Percentiles rank a stretch among this genome's conserved stretches.
Evolutionary conservation across 306 rosid species (phyloP).

Genomic region (Fagus sylvatica): DNA sequence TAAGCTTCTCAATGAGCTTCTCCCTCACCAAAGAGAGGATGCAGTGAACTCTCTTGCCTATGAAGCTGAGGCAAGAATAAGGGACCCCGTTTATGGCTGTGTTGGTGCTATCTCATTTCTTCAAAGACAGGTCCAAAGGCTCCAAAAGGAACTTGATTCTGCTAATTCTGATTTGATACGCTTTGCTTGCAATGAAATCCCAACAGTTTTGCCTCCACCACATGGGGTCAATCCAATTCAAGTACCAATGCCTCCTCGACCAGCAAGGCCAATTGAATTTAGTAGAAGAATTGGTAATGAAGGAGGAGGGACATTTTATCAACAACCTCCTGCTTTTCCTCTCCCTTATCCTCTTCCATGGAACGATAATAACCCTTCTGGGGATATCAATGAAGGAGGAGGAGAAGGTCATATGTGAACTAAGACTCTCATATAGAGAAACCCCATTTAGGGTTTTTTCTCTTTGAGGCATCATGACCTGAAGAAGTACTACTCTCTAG

Average conservation of each 20-base stretch:
- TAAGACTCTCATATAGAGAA: conserved; percentile 3
- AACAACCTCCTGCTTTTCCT: conserved; percentile 42
- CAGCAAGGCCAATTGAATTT: conserved; percentile 32
- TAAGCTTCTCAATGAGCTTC: conserved; percentile 90
- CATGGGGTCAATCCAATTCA: conserved; percentile 35
- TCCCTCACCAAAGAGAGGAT: conserved; percentile 92
- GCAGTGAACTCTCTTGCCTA: conserved; percentile 95
- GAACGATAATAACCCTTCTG: conserved; percentile 46
- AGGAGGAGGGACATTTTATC: conserved; percentile 42
- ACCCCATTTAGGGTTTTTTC: conserved; percentile 54
- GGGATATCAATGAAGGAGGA: conserved; percentile 51
- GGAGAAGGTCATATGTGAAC: conserved; percentile 48
- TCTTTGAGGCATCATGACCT: conserved; percentile 32
- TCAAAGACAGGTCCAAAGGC: conserved; percentile 88
- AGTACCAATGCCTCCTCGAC: conserved; percentile 29
- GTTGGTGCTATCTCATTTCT: conserved; percentile 96
- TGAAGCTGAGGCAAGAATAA: conserved; percentile 92
- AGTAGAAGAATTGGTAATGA: conserved; percentile 38
- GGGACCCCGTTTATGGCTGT: conserved; percentile 96
- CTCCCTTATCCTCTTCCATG: conserved; percentile 67
- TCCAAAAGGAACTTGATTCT: conserved; percentile 87
- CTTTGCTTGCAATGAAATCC: conserved; percentile 62
- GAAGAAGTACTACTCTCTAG: conserved; percentile 28
- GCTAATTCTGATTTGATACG: conserved; percentile 86
- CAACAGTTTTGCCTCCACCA: conserved; percentile 33